Evolutionary conservation across 257 asterid species (phyloP).

Genomic region (Gentiana dahurica): DNA sequence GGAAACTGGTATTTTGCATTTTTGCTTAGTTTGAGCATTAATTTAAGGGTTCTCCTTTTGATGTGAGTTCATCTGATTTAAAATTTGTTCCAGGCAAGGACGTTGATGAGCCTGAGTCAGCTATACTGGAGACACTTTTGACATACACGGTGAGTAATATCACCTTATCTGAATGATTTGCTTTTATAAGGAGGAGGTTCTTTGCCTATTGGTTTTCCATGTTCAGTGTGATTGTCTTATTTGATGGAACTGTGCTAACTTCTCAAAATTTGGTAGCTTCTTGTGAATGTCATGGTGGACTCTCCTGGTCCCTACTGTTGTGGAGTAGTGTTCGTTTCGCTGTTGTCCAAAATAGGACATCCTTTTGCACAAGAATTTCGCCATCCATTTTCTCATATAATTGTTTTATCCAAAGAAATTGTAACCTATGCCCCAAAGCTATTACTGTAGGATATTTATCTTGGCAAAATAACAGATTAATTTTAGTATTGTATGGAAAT

Average conservation of each 20-base stretch:
- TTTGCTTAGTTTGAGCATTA: not conserved
- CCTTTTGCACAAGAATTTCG: no score
- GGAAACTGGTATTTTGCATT: conserved; percentile 22
- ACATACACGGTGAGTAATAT: conserved; percentile 48
- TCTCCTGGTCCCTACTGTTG: no score
- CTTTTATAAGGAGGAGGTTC: not conserved
- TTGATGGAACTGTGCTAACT: not conserved
- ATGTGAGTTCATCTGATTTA: conserved; percentile 2
- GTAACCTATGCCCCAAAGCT: not conserved
- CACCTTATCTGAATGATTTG: not conserved
- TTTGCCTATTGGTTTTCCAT: not conserved
- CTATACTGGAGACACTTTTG: conserved; percentile 47
- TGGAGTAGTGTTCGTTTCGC: not conserved
- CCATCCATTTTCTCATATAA: not conserved
- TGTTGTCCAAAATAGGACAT: no score
- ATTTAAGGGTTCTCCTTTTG: not conserved
- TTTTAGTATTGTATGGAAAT: not conserved
- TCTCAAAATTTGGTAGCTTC: not conserved
- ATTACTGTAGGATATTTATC: not conserved
- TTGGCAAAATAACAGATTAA: not conserved
- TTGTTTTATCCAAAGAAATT: not conserved
- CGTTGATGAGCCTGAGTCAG: conserved; percentile 31
- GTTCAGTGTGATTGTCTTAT: not conserved
- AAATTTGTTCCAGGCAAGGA: conserved; percentile 39
- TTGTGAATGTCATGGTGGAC: not conserved